Evolutionary conservation across 805 yeast species (phyloP), one percentile per base, ranked within the genome.

Genomic region (Tetrapisispora pingtungensis): DNA sequence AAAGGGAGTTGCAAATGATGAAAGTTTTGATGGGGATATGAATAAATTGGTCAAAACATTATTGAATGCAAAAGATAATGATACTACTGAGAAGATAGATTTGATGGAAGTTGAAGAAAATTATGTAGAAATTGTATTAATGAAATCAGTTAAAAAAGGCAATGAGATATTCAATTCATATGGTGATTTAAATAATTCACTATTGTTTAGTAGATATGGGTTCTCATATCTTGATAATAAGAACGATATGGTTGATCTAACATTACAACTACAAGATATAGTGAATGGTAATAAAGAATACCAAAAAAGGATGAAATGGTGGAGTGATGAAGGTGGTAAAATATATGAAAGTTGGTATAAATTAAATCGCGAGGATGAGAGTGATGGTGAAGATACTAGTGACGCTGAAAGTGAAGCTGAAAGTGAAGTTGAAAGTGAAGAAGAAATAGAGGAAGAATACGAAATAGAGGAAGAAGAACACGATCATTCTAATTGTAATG

Each of bases 111-210:
- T 42, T 19, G 49, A 43, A 8, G 52, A 52, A 31, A 50, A 76
- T 46, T 80, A 88, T 50, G 85, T 95, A 53, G 96, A 87, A 53
- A 77, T 88, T 13, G 69, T 75, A 0, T 55, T 81, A 2, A 66
- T 69, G 17, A 59, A 57, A 13, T 56, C 62, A 1, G 75, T 84
- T 0, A 41, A 54, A 1, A 57, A 64, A 30, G 76, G 77, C 7
- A 59, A 68, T 12, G 96, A 90, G 56, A 56, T 90, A 13, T 84
- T 80, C 68, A 88, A 86, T 63, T 79, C 93, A 0, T 89, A 88
- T 54, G 97, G 96, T 0, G 81, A 79, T 24, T 68, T 81, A 33
- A 64, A 80, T 14, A 86, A 84, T 52, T 69, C 83, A 0, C 72
- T 75, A 32, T 64, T 89, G 34, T 60, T 88, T 13, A 77, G 88